phyloP scores from a whole-genome alignment of 2,329 filamentous ascomycete species.

The Colletotrichum sojae region DNA sequence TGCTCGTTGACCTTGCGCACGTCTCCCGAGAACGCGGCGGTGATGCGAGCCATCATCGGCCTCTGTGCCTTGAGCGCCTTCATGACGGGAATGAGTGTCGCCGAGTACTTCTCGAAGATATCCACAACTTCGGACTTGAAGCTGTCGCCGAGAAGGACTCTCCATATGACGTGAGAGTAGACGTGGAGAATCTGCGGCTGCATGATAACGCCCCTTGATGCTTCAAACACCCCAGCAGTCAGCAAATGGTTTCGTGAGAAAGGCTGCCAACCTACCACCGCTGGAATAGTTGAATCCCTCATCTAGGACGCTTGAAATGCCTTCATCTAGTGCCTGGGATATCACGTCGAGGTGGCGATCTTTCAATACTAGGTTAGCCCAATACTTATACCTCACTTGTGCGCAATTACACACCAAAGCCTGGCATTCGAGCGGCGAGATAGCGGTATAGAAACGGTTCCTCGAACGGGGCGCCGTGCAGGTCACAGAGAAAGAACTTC shows the following conservation, averaged over 20 bases:
- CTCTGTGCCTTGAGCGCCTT: constrained; percentile 31
- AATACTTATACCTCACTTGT: background rate
- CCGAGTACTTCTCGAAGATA: constrained; percentile 30
- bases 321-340: constrained; percentile 28
- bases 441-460: constrained; percentile 31
- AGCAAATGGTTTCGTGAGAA: background rate
- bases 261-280: background rate
- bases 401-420: constrained; percentile 11
- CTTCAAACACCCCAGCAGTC: background rate
- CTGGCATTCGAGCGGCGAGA: constrained; percentile 28
- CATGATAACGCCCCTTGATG: constrained; percentile 20
- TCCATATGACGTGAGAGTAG: constrained; percentile 35
- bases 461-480: constrained; percentile 33
- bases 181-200: constrained; percentile 34
- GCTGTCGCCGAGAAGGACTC: constrained; percentile 17
- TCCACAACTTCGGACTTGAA: constrained; percentile 24
- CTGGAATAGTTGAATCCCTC: background rate
- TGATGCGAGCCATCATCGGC: constrained; percentile 32
- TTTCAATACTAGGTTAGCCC: background rate
- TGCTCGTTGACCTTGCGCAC: constrained; percentile 29
- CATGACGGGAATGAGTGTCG: constrained; percentile 32
- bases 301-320: constrained; percentile 6
- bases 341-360: constrained; percentile 32
- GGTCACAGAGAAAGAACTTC: constrained; percentile 33
- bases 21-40: constrained; percentile 26